Conservation (phyloP, 805 yeast species). For the Cyberlindnera americana region DNA sequence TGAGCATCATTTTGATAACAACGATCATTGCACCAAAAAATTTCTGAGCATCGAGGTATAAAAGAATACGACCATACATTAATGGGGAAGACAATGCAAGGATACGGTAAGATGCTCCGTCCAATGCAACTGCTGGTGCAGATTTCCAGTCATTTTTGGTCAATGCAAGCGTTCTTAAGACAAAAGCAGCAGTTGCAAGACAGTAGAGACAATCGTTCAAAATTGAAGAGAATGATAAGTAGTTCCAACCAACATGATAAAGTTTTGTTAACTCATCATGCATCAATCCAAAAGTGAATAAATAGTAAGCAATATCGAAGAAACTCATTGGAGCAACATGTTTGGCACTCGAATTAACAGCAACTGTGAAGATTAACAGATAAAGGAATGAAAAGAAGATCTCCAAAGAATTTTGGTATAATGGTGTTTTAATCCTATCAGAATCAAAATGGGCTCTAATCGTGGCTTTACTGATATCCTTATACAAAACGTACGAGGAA, state of each 20-base stretch:
- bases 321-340: slow-evolving; percentile 35
- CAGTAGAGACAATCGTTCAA: slow-evolving; percentile 70
- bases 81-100: slow-evolving; percentile 81
- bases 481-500: slow-evolving; percentile 61
- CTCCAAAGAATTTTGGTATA: slow-evolving; percentile 74
- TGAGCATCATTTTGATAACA: slow-evolving; percentile 80
- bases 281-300: slow-evolving; percentile 64
- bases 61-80: slow-evolving; percentile 76
- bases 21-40: slow-evolving; percentile 90
- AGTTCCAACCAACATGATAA: slow-evolving; percentile 71
- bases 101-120: slow-evolving; percentile 61
- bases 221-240: slow-evolving; percentile 74
- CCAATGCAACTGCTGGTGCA: slow-evolving; percentile 33
- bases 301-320: slow-evolving; percentile 55
- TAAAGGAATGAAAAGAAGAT: slow-evolving; percentile 63
- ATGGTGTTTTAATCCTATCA: slow-evolving; percentile 79
- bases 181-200: slow-evolving; percentile 49
- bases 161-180: slow-evolving; percentile 44
- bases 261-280: slow-evolving; percentile 67
- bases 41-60: slow-evolving; percentile 72
- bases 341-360: slow-evolving; percentile 53
- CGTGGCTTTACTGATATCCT: slow-evolving; percentile 51
- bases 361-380: slow-evolving; percentile 55
- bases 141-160: slow-evolving; percentile 25
- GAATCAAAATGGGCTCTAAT: slow-evolving; percentile 71